Conservation (phyloP, 257 asterid species). For the Verbascum thapsus region DNA sequence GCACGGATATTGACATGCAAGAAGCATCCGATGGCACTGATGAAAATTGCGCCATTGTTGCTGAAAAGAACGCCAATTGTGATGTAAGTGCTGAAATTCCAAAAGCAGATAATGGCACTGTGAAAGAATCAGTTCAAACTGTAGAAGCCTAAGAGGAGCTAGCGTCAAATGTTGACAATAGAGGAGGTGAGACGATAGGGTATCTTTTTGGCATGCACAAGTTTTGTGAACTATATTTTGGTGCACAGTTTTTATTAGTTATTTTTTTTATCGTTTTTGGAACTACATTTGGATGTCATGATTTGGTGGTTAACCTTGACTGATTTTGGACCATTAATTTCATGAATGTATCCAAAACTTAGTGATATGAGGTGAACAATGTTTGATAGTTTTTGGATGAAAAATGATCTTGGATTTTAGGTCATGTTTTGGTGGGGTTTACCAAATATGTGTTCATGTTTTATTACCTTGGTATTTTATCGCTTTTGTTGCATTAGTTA, state of each 20-base stretch:
- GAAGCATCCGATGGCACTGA: conserved; percentile 36
- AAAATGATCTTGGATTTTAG: not conserved
- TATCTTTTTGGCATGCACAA: not conserved
- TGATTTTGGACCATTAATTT: not conserved
- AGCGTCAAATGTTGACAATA: conserved; percentile 19
- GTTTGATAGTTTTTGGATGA: not conserved
- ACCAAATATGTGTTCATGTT: too few species aligned
- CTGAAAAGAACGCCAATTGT: conserved; percentile 41
- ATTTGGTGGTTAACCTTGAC: not conserved
- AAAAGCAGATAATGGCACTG: conserved; percentile 28
- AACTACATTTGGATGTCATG: conserved; percentile 19
- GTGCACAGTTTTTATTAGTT: conserved; percentile 16
- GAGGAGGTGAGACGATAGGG: conserved; percentile 4
- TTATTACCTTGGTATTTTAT: not conserved
- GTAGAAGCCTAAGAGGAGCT: conserved; percentile 28
- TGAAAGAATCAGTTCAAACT: conserved; percentile 8
- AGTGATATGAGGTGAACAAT: not conserved
- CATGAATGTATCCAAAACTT: not conserved
- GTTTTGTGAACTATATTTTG: not conserved
- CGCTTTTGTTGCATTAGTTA: too few species aligned
- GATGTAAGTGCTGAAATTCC: conserved; percentile 35
- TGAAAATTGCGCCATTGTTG: conserved; percentile 26
- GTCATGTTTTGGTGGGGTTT: too few species aligned
- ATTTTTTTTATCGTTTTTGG: conserved; percentile 5
- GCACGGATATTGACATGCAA: conserved; percentile 20